Evolutionary conservation across 1,139 yeast species (phyloP).

Genomic region (Taphrina confusa): DNA sequence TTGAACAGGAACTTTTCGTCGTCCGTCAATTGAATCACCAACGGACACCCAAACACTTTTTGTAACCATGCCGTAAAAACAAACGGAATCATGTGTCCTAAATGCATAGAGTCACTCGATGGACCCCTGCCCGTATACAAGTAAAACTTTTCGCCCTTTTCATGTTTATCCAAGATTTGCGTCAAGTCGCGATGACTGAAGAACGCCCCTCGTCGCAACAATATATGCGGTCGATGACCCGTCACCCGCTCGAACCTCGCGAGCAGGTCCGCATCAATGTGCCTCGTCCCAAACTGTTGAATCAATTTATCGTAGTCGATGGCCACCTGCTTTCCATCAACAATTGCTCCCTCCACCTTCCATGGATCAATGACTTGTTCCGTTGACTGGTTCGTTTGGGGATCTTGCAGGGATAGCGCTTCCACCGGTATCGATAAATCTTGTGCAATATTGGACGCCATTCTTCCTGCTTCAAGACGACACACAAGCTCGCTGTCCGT

Average conservation of each 20-base stretch:
- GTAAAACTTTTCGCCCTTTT: constrained; percentile 92
- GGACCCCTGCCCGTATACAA: constrained; percentile 99
- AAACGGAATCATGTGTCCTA: constrained; percentile 97
- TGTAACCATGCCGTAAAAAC: constrained; percentile 96
- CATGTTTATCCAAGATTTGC: constrained; percentile 80
- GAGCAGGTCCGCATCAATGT: constrained; percentile 69
- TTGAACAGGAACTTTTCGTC: constrained; percentile 97
- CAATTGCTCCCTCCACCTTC: constrained; percentile 99
- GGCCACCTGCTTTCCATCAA: constrained; percentile 82
- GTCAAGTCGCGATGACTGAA: constrained; percentile 88
- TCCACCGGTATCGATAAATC: constrained; percentile 29
- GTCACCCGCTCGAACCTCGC: constrained; percentile 76
- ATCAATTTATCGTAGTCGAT: constrained; percentile 90
- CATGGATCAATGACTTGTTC: constrained; percentile 84
- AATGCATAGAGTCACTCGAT: constrained; percentile 88
- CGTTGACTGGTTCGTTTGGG: not conserved
- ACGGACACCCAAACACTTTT: constrained; percentile 95
- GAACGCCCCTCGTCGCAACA: constrained; percentile 85
- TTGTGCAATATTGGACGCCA: constrained; percentile 22
- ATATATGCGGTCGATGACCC: constrained; percentile 91
- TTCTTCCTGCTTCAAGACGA: not conserved
- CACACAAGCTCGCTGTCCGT: not conserved
- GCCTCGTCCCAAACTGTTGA: constrained; percentile 81
- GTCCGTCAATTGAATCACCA: constrained; percentile 92
- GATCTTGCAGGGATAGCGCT: constrained; percentile 16